These are phyloP conservation scores for Oryza punctata DNA, from an alignment of 176 grass and related monocot species.

Conservation along the genomic window DNA sequence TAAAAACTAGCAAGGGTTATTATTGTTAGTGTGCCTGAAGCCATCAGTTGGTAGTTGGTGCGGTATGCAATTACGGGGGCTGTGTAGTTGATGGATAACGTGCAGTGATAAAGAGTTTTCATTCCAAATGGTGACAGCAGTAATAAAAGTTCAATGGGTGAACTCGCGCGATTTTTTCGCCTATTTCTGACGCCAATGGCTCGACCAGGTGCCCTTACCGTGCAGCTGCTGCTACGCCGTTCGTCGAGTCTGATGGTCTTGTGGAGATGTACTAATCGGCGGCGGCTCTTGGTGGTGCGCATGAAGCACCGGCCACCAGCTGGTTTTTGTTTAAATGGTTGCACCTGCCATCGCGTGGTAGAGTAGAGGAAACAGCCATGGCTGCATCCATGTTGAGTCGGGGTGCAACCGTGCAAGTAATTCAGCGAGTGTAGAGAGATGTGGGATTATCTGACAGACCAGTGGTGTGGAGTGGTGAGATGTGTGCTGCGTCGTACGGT, in stretches of 20 bases:
- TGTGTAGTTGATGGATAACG: neutral
- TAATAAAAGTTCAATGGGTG: neutral
- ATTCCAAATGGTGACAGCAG: slow-evolving; percentile 15
- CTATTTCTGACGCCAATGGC: neutral
- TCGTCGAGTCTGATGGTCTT: too few species aligned
- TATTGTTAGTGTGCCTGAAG: slow-evolving; percentile 15
- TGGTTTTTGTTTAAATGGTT: neutral
- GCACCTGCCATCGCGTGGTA: neutral
- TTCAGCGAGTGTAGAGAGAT: neutral
- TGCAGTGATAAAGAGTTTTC: neutral
- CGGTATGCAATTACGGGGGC: slow-evolving; percentile 24
- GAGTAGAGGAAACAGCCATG: neutral
- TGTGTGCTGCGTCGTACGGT: neutral
- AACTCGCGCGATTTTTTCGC: neutral
- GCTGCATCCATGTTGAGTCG: neutral
- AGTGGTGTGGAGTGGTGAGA: neutral
- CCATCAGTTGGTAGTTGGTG: slow-evolving; percentile 16
- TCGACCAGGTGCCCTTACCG: neutral
- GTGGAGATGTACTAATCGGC: too few species aligned
- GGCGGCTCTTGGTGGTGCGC: neutral
- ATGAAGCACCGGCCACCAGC: too few species aligned
- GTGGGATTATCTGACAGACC: neutral
- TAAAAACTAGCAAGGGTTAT: slow-evolving; percentile 2
- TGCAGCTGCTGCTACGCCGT: too few species aligned
- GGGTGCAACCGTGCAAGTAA: neutral